phyloP scores from a whole-genome alignment of 441 rosid species.

The Sinapis alba region DNA sequence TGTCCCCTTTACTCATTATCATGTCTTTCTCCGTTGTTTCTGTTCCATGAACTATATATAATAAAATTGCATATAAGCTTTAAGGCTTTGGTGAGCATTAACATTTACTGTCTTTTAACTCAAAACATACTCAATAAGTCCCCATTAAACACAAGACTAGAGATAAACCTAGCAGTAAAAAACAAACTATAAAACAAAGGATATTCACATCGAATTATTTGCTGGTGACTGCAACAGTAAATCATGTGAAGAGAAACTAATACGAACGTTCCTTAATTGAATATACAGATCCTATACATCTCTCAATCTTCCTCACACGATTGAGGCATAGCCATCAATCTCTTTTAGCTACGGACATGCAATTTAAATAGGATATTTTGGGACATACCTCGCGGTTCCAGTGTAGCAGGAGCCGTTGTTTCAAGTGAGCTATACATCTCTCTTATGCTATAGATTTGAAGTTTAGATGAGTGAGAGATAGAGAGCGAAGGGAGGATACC shows the following conservation, averaged over 20 bases:
- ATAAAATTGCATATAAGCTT: not conserved
- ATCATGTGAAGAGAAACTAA: not conserved
- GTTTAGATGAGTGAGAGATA: not conserved
- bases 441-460: not conserved
- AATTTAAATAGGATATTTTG: not conserved
- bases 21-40: not conserved
- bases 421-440: slow-evolving; percentile 26
- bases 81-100: not conserved
- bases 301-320: not conserved
- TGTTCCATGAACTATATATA: not conserved
- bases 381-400: slow-evolving; percentile 18
- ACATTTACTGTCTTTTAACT: not conserved
- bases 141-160: not conserved
- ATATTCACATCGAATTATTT: not conserved
- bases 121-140: not conserved
- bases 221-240: not conserved
- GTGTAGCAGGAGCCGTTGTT: slow-evolving; percentile 28
- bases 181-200: not conserved
- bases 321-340: not conserved
- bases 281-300: not conserved
- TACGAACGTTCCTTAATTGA: not conserved
- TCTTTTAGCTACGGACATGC: not conserved
- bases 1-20: slow-evolving; percentile 23
- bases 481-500: slow-evolving; percentile 1
- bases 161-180: not conserved